phyloP scores from a whole-genome alignment of 345 rosid genomes.

The Microthlaspi erraticum region DNA sequence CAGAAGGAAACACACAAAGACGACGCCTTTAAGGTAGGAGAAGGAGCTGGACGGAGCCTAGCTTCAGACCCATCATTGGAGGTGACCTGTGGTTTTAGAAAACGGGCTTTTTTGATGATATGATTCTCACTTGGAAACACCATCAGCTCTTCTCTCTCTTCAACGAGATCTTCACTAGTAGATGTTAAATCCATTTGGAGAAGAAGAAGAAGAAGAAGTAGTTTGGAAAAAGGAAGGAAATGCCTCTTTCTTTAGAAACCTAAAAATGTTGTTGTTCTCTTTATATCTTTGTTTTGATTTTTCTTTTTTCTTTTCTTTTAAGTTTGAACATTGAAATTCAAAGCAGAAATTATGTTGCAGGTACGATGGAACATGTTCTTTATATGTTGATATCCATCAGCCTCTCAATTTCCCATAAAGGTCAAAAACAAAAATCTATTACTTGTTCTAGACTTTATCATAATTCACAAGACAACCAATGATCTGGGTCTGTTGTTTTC shows the following conservation, averaged over 20 bases:
- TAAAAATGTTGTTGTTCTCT: neutral
- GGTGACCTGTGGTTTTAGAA: slow-evolving; percentile 46
- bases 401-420: too few relatives aligned
- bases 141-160: slow-evolving; percentile 52
- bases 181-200: slow-evolving; percentile 26
- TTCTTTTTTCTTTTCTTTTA: neutral
- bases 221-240: slow-evolving; percentile 3
- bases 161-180: slow-evolving; percentile 20
- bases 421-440: too few relatives aligned
- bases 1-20: slow-evolving; percentile 36
- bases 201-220: slow-evolving; percentile 18
- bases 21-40: slow-evolving; percentile 25
- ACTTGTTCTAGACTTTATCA: too few relatives aligned
- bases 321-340: neutral
- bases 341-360: neutral
- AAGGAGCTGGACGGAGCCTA: slow-evolving; percentile 32
- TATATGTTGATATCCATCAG: too few relatives aligned
- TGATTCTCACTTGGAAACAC: slow-evolving; percentile 33
- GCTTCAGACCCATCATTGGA: slow-evolving; percentile 26
- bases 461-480: too few relatives aligned
- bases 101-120: slow-evolving; percentile 40
- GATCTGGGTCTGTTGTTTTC: too few relatives aligned
- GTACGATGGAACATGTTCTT: too few relatives aligned
- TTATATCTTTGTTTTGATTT: neutral
- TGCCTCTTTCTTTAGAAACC: slow-evolving; percentile 7